Percentiles rank a stretch among this genome's conserved stretches.
Conservation (phyloP, 2,329 filamentous ascomycete genomes). For the Neopestalotiopsis sp. region DNA sequence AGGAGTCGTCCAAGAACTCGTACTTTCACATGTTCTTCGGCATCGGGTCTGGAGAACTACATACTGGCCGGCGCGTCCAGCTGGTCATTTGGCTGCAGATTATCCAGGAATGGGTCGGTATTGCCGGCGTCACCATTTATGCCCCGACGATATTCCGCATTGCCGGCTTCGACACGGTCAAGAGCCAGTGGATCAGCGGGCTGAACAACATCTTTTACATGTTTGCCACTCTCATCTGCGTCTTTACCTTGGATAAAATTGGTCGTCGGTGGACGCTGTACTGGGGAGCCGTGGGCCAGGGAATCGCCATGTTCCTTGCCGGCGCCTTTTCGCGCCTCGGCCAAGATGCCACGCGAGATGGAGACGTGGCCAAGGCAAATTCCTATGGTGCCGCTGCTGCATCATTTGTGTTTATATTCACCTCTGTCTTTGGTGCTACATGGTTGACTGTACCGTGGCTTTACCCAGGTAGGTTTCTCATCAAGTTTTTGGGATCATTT, state of each 20-base stretch:
- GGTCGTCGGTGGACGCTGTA: conserved; percentile 73
- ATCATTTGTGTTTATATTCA: conserved; percentile 75
- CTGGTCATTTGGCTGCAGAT: conserved; percentile 76
- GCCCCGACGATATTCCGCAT: conserved; percentile 67
- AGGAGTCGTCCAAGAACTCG: conserved; percentile 60
- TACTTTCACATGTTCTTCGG: conserved; percentile 73
- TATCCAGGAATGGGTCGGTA: conserved; percentile 73
- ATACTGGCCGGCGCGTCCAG: conserved; percentile 71
- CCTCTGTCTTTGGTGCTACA: conserved; percentile 67
- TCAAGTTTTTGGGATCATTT: neutral
- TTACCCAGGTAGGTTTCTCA: conserved; percentile 51
- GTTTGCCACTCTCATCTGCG: conserved; percentile 71
- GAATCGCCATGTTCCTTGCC: conserved; percentile 70
- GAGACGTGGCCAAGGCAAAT: conserved; percentile 50
- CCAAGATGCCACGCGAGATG: conserved; percentile 51
- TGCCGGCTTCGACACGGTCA: conserved; percentile 66
- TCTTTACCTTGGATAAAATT: conserved; percentile 73
- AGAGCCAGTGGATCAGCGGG: conserved; percentile 69
- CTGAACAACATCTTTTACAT: conserved; percentile 57
- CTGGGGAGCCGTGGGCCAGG: conserved; percentile 70
- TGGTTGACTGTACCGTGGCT: conserved; percentile 62
- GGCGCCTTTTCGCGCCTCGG: conserved; percentile 65
- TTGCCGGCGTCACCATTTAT: conserved; percentile 69
- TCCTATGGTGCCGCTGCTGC: conserved; percentile 69
- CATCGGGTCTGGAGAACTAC: conserved; percentile 67